phyloP scores from a whole-genome alignment of 1,284 basidiomycete species.

The Malassezia restricta region DNA sequence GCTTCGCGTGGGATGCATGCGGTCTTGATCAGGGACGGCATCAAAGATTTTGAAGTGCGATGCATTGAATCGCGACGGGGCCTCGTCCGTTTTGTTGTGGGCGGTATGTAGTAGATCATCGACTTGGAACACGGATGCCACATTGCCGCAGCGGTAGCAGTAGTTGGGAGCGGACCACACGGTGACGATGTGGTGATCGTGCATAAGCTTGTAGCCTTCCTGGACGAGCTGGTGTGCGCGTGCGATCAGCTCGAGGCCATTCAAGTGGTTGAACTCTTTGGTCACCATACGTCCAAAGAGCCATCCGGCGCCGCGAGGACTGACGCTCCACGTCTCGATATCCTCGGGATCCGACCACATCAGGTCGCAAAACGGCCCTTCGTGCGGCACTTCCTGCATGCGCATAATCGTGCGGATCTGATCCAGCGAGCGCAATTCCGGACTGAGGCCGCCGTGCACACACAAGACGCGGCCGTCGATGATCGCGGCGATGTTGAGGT shows the following conservation, averaged over 20 bases:
- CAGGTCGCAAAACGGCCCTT: conserved; percentile 73
- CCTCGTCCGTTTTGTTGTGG: neutral
- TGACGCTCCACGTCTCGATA: conserved; percentile 86
- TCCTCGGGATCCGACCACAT: conserved; percentile 74
- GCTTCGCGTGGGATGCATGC: conserved; percentile 20
- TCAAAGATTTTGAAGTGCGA: conserved; percentile 48
- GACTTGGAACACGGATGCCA: conserved; percentile 44
- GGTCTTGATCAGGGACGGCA: conserved; percentile 37
- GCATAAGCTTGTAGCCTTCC: conserved; percentile 38
- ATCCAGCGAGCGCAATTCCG: conserved; percentile 69
- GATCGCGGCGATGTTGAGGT: conserved; percentile 81
- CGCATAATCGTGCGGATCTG: conserved; percentile 62
- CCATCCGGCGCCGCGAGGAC: conserved; percentile 88
- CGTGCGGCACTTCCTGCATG: conserved; percentile 89
- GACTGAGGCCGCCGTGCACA: conserved; percentile 77
- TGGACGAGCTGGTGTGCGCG: conserved; percentile 89
- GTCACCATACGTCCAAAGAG: conserved; percentile 81
- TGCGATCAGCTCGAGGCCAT: conserved; percentile 68
- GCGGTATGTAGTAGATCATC: conserved; percentile 23
- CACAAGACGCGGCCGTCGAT: conserved; percentile 82
- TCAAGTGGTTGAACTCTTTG: conserved; percentile 85
- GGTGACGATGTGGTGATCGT: conserved; percentile 30
- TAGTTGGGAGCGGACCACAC: conserved; percentile 37
- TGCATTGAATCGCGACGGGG: conserved; percentile 25
- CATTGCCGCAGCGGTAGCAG: conserved; percentile 44